These are phyloP conservation scores for Thielaviopsis euricoi DNA, from an alignment of 2,329 filamentous ascomycete genomes.

Conservation along the genomic window DNA sequence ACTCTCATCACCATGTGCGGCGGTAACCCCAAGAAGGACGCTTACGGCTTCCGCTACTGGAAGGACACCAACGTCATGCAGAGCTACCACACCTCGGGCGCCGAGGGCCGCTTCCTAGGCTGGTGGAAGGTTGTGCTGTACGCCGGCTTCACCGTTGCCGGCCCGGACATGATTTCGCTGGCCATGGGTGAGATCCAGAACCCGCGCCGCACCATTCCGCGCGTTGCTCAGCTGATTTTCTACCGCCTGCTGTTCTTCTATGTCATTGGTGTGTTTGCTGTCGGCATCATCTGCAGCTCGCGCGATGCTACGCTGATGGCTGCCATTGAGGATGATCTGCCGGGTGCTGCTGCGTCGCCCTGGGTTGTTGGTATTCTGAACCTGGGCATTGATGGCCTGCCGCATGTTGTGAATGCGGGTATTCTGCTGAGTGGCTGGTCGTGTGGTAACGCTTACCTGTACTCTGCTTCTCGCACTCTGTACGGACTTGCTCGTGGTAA, in stretches of 20 bases:
- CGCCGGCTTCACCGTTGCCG: slow-evolving; percentile 51
- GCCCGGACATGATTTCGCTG: slow-evolving; percentile 48
- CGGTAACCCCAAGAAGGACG: slow-evolving; percentile 44
- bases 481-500: slow-evolving; percentile 29
- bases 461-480: slow-evolving; percentile 32
- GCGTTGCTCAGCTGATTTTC: slow-evolving; percentile 57
- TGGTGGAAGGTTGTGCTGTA: slow-evolving; percentile 41
- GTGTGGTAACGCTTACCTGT: slow-evolving; percentile 34
- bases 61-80: slow-evolving; percentile 20
- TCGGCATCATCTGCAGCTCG: slow-evolving; percentile 38
- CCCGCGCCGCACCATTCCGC: slow-evolving; percentile 47
- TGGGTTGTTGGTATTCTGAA: slow-evolving; percentile 43
- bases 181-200: slow-evolving; percentile 44
- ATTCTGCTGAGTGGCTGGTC: slow-evolving; percentile 23
- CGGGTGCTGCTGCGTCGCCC: slow-evolving; percentile 40
- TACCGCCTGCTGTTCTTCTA: slow-evolving; percentile 58
- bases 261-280: slow-evolving; percentile 45
- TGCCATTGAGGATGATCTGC: slow-evolving; percentile 28
- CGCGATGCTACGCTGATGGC: slow-evolving; percentile 29
- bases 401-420: slow-evolving; percentile 40
- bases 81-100: slow-evolving; percentile 24
- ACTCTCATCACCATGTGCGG: slow-evolving; percentile 54
- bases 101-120: slow-evolving; percentile 44
- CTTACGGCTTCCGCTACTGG: slow-evolving; percentile 49
- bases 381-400: slow-evolving; percentile 41